Conservation (phyloP, 2,329 filamentous ascomycete species). For the Colletotrichum orchidophilum region DNA sequence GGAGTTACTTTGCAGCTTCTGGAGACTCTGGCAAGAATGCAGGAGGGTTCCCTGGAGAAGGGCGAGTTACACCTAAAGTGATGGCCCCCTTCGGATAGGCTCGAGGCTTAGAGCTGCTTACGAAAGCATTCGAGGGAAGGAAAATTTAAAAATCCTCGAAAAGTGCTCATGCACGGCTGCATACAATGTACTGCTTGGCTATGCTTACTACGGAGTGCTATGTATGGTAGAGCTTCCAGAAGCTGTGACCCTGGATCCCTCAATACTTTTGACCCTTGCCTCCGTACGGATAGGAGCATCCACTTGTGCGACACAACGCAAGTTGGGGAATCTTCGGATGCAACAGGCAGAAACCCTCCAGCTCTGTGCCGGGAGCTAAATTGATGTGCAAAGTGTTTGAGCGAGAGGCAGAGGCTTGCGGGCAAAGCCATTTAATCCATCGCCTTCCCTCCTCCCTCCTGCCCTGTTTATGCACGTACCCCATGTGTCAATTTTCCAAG, state of each 20-base stretch:
- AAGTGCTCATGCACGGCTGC: not conserved
- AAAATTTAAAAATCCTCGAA: not conserved
- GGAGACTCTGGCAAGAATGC: not conserved
- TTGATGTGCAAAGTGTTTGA: not conserved
- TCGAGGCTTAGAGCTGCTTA: not conserved
- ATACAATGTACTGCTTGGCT: too few relatives aligned
- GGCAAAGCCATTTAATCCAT: not conserved
- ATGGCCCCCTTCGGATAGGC: not conserved
- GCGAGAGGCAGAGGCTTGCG: not conserved
- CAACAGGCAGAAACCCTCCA: not conserved
- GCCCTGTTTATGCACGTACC: not conserved
- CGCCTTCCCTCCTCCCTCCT: not conserved
- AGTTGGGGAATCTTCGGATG: conserved; percentile 1
- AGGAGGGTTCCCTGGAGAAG: not conserved
- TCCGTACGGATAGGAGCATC: not conserved
- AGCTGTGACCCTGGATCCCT: conserved; percentile 13
- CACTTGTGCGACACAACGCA: conserved; percentile 17
- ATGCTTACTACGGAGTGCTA: not conserved
- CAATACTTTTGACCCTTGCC: too few relatives aligned
- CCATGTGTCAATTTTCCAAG: not conserved
- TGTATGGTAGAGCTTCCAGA: conserved; percentile 10
- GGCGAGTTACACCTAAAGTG: conserved; percentile 18
- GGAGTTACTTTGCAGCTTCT: not conserved
- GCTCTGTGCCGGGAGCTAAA: not conserved
- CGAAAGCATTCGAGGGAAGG: not conserved